These are phyloP conservation scores for Fusarium incarnatum DNA, from an alignment of 2,329 filamentous ascomycete genomes.

Conservation along the genomic window DNA sequence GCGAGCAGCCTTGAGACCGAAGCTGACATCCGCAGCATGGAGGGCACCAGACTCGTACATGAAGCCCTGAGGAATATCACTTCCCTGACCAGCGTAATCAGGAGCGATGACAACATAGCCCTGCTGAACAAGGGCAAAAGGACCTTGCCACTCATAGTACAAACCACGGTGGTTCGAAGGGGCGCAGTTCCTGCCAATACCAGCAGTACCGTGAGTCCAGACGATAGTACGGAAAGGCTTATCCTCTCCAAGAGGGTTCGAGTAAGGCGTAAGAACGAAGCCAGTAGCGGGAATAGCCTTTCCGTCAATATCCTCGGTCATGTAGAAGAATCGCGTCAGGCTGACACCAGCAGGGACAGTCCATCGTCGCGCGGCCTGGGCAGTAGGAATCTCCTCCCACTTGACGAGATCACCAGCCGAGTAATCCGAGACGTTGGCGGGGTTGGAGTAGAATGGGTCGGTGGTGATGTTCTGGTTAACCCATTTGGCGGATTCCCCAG, in stretches of 20 bases:
- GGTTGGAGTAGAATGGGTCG: conserved; percentile 16
- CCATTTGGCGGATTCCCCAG: background rate
- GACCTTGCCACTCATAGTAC: conserved; percentile 10
- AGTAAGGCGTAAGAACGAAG: conserved; percentile 11
- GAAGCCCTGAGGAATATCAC: conserved; percentile 19
- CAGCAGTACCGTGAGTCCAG: conserved; percentile 26
- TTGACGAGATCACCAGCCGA: conserved; percentile 16
- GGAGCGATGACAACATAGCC: conserved; percentile 15
- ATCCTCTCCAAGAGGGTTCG: conserved; percentile 12
- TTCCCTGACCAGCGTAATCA: conserved; percentile 22
- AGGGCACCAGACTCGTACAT: conserved; percentile 26
- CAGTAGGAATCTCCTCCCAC: conserved; percentile 13
- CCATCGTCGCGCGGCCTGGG: conserved; percentile 5
- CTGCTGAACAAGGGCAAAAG: background rate
- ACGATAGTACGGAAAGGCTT: conserved; percentile 24
- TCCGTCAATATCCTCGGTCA: conserved; percentile 16
- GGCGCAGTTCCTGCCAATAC: conserved; percentile 7
- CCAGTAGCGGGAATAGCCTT: conserved; percentile 19
- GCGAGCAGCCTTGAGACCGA: conserved; percentile 3
- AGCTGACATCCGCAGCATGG: conserved; percentile 15
- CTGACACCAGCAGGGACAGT: conserved; percentile 7
- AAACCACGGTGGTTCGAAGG: conserved; percentile 9
- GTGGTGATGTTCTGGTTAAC: conserved; percentile 9
- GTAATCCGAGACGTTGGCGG: background rate
- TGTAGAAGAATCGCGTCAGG: conserved; percentile 19